A percentile compares a stretch with the other conserved stretches of the same genome.
Evolutionary conservation across 2,329 filamentous ascomycete species (phyloP).

Genomic region (Boeremia lycopersici): DNA sequence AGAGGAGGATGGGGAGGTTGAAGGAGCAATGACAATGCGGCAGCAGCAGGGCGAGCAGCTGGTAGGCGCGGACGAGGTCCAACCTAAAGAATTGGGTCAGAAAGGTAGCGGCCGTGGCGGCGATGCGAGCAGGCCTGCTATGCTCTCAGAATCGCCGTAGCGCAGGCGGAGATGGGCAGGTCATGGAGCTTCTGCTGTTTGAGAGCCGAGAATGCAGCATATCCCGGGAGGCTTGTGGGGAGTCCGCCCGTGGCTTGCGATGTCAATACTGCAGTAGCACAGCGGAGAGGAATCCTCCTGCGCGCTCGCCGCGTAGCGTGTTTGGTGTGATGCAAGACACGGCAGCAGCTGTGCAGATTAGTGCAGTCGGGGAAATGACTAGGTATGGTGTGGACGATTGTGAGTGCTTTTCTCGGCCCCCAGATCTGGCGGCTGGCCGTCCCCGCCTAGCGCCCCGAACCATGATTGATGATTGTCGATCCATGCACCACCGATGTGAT

Average conservation of each 20-base stretch:
- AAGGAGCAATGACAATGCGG: constrained; percentile 34
- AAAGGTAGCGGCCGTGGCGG: constrained; percentile 28
- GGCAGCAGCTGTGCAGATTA: constrained; percentile 23
- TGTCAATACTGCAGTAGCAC: constrained; percentile 35
- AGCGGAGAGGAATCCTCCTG: constrained; percentile 29
- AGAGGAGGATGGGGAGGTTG: constrained; percentile 18
- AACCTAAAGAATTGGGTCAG: constrained; percentile 24
- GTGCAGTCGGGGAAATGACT: constrained; percentile 10
- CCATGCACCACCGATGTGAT: constrained; percentile 37
- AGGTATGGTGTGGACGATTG: constrained; percentile 25
- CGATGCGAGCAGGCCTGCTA: constrained; percentile 27
- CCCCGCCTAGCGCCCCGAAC: constrained; percentile 30
- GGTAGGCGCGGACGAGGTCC: constrained; percentile 28
- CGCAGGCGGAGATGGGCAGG: constrained; percentile 24
- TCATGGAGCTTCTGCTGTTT: constrained; percentile 46
- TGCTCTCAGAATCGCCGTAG: constrained; percentile 4
- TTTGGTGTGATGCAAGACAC: constrained; percentile 37
- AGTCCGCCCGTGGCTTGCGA: constrained; percentile 25
- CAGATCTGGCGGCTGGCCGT: constrained; percentile 22
- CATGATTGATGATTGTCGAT: constrained; percentile 36
- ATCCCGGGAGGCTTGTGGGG: constrained; percentile 29
- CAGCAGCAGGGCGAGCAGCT: constrained; percentile 33
- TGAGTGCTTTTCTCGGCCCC: constrained; percentile 26
- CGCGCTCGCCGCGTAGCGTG: constrained; percentile 35
- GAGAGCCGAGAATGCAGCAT: constrained; percentile 39